Conservation (phyloP, 345 rosid species). For the Syzygium jambos region DNA sequence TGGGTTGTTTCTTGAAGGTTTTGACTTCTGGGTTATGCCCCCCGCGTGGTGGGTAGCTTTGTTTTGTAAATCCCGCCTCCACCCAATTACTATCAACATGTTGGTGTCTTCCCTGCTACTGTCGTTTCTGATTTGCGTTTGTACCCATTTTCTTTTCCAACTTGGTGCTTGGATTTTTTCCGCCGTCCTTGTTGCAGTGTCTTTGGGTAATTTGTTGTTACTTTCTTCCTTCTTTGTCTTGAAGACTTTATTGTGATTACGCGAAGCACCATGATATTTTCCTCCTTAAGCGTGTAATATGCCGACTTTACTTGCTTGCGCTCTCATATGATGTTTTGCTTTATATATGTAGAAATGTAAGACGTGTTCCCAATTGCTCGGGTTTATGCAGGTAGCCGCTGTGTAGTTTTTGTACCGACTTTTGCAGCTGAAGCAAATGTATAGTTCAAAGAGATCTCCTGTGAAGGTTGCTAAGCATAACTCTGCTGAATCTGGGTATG, state of each 20-base stretch:
- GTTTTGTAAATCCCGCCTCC: neutral
- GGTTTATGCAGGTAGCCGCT: neutral
- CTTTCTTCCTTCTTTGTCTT: neutral
- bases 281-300: neutral
- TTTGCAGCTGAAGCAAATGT: slow-evolving; percentile 25
- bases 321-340: neutral
- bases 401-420: neutral
- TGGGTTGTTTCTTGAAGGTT: neutral
- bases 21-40: neutral
- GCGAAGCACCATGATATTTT: neutral
- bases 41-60: neutral
- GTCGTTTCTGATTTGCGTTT: neutral
- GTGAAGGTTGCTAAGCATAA: slow-evolving; percentile 43
- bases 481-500: slow-evolving; percentile 31
- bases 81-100: neutral
- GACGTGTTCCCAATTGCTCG: neutral
- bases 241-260: neutral
- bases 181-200: neutral
- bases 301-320: neutral
- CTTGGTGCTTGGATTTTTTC: neutral
- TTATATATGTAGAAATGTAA: neutral
- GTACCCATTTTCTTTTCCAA: neutral
- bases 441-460: slow-evolving; percentile 59
- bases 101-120: neutral
- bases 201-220: neutral